Evolutionary conservation across 164 flowering plant genomes (phyloP).

Genomic region (Piper betle): DNA sequence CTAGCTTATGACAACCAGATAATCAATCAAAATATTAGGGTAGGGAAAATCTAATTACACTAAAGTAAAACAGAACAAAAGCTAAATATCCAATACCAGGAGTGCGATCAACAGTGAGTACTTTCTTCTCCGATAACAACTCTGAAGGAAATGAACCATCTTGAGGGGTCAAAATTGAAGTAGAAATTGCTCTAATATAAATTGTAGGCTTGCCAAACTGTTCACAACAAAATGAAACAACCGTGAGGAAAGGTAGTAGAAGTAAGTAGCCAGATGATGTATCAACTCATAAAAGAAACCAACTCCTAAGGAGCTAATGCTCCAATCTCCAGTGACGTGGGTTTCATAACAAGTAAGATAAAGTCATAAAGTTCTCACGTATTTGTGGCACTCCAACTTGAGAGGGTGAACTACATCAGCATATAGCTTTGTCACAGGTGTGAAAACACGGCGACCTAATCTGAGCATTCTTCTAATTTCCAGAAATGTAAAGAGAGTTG

Average conservation of each 20-base stretch:
- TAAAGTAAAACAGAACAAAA: not conserved
- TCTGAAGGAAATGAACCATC: constrained; percentile 44
- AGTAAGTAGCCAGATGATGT: not conserved
- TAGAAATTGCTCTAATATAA: constrained; percentile 26
- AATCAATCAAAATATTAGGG: not conserved
- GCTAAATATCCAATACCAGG: constrained; percentile 35
- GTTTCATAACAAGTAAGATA: not conserved
- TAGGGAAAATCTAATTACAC: not conserved
- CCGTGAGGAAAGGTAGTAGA: too few relatives aligned
- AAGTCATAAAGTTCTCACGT: not conserved
- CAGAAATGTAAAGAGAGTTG: not conserved
- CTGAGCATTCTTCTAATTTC: not conserved
- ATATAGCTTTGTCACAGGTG: not conserved
- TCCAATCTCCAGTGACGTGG: not conserved
- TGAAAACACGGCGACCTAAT: not conserved
- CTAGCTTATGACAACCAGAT: not conserved
- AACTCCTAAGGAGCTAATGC: not conserved
- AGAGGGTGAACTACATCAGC: not conserved
- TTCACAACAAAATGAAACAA: not conserved
- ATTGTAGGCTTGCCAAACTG: constrained; percentile 3
- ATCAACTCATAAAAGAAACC: not conserved
- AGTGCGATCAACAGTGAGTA: constrained; percentile 29
- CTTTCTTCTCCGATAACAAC: constrained; percentile 32
- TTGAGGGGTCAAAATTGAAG: constrained; percentile 41
- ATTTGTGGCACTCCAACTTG: not conserved